A percentile compares a stretch with the other conserved stretches of the same genome.
These are phyloP conservation scores for Ocimum tenuiflorum DNA, from an alignment of 257 asterid species.

Conservation along the genomic window DNA sequence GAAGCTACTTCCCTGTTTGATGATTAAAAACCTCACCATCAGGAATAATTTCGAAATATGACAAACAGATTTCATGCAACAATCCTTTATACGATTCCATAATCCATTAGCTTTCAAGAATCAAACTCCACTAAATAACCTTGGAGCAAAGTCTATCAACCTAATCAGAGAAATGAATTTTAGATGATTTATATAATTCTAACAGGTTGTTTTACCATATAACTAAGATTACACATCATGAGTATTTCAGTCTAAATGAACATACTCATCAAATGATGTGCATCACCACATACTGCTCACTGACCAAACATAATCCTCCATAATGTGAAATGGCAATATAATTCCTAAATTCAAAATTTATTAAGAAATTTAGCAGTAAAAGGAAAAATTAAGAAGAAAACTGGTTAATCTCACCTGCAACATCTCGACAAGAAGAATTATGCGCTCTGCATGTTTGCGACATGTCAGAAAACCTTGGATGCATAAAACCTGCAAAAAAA, in stretches of 20 bases:
- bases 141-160: too few relatives aligned
- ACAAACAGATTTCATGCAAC: neutral
- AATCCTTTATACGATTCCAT: too few relatives aligned
- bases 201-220: neutral
- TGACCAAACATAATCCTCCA: too few relatives aligned
- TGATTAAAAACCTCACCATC: neutral
- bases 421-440: slow-evolving; percentile 97
- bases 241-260: neutral
- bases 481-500: slow-evolving; percentile 45
- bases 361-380: neutral
- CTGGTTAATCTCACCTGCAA: slow-evolving; percentile 54
- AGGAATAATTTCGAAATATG: neutral
- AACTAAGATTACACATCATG: neutral
- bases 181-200: neutral
- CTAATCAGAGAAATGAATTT: too few relatives aligned
- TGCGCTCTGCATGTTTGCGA: slow-evolving; percentile 92
- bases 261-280: too few relatives aligned
- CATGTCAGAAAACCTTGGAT: slow-evolving; percentile 95
- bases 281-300: too few relatives aligned
- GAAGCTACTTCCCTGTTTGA: neutral
- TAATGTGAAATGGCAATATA: neutral
- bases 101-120: too few relatives aligned
- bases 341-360: neutral
- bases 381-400: neutral
- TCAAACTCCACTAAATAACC: too few relatives aligned